Evolutionary conservation across 2,329 filamentous ascomycete genomes (phyloP).

Genomic region (Westerdykella sp.): DNA sequence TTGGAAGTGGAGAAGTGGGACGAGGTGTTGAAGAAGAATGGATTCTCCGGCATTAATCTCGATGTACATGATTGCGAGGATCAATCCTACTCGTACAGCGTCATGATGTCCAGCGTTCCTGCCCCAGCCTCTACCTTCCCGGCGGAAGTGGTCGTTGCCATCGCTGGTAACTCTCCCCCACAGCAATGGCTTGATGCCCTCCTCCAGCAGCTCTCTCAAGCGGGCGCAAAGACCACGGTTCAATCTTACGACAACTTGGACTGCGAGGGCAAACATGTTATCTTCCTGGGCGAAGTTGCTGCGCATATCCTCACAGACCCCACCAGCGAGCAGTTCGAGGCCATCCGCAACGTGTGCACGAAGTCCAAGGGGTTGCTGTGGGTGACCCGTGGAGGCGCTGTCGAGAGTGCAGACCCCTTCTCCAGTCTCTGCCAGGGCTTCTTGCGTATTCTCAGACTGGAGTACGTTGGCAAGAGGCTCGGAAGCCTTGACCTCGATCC

Average conservation of each 20-base stretch:
- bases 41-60: conserved; percentile 4
- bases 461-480: too few species aligned
- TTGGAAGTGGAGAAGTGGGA: too few species aligned
- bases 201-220: not conserved
- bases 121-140: not conserved
- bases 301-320: conserved; percentile 1
- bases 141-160: not conserved
- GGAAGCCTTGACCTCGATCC: too few species aligned
- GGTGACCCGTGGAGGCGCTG: conserved; percentile 3
- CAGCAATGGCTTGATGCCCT: too few species aligned
- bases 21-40: conserved; percentile 1
- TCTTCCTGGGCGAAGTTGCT: conserved; percentile 2
- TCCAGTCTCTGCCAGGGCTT: not conserved
- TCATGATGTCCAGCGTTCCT: conserved; percentile 1
- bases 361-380: conserved; percentile 1
- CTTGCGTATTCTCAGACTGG: too few species aligned
- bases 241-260: conserved; percentile 2
- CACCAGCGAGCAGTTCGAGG: conserved; percentile 1
- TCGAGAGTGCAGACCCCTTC: conserved; percentile 1
- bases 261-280: conserved; percentile 1
- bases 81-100: conserved; percentile 4
- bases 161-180: too few species aligned
- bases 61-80: conserved; percentile 4
- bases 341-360: conserved; percentile 2
- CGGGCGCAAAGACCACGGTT: not conserved